phyloP scores from a whole-genome alignment of 257 asterid species.

The Solanum boliviense region DNA sequence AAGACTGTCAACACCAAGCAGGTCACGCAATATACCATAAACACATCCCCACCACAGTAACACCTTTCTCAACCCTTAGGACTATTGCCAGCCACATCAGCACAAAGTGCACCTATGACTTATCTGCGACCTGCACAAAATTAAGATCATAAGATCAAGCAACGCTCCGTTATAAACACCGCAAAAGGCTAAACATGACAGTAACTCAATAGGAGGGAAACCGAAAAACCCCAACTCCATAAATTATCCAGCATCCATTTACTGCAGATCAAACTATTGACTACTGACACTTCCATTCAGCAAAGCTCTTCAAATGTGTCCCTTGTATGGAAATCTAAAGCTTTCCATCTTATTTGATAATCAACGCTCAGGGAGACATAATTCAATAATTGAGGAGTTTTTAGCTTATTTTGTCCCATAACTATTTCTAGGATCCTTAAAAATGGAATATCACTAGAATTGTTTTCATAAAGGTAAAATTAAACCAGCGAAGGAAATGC shows the following conservation, averaged over 20 bases:
- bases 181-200: background rate
- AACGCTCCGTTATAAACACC: background rate
- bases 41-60: background rate
- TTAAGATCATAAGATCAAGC: background rate
- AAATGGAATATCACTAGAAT: background rate
- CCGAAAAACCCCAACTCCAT: background rate
- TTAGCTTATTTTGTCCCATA: background rate
- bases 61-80: background rate
- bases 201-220: background rate
- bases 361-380: background rate
- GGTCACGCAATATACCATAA: background rate
- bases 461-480: background rate
- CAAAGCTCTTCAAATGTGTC: background rate
- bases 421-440: background rate
- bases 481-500: background rate
- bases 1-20: background rate
- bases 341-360: background rate
- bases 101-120: background rate
- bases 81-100: background rate
- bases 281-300: background rate
- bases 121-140: conserved; percentile 14
- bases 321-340: background rate
- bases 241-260: background rate
- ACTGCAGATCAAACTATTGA: background rate
- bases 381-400: background rate